Evolutionary conservation across 2,329 filamentous ascomycete genomes (phyloP), one percentile per base, ranked within the genome.

Genomic region (Massarina eburnea): DNA sequence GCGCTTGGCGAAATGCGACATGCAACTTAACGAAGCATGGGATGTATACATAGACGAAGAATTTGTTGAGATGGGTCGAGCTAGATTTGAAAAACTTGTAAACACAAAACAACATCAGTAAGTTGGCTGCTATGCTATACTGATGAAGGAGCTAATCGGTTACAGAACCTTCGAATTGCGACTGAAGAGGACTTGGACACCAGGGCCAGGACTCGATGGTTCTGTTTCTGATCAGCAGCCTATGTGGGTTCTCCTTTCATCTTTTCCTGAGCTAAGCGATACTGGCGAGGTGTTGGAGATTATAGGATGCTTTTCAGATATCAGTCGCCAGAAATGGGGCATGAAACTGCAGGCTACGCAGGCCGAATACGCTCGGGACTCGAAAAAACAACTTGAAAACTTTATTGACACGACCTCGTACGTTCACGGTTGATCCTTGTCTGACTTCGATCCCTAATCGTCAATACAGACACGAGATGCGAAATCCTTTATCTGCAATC

Each of bases 401-500:
- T 70, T 70, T 42, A 67, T 70, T 39, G 66, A 70, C 27, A 68
- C 61, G 1, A 65, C 62, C 0, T 61, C 55, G 2, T 62, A 36
- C 35, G 40, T 32, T n/a, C n/a, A 26, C 7, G 24, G 7, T 7
- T 12, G 12, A 26, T 26, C 7, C 24, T 12, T 26, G 24, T 7
- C 24, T 26, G 12, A 7, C 24, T 7, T 7, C 12, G 24, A 7
- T 7, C 7, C 7, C 24, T 26, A 26, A 26, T 12, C 12, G 24
- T 30, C 4, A 8, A 14, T 4, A 8, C 12, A 30, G 27, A 8
- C 27, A 75, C 46, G 73, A 76, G 49, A 74, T 76, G 69, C 60
- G 73, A 0, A 75, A 75, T 41, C 72, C 72, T 2, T 56, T 75
- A 0, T 64, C 58, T 34, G 73, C 73, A 1, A 74, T 76, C 24